Conservation (phyloP, 371 early-diverging fungal genomes). For the Circinella minor region DNA sequence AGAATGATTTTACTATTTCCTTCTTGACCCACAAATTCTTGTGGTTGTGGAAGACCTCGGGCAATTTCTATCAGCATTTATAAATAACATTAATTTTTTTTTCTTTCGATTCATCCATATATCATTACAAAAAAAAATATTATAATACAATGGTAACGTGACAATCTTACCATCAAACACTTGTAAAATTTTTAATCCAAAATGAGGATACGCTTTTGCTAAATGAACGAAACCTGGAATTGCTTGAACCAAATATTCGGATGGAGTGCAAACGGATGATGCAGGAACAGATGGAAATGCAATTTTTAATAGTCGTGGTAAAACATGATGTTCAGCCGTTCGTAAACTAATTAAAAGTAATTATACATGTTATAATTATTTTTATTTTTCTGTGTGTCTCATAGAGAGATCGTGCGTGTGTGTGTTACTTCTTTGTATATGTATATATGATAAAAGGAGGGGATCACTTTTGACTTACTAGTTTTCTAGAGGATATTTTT, state of each 20-base stretch:
- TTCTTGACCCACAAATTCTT: conserved; percentile 48
- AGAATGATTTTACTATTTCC: conserved; percentile 45
- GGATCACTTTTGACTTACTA: conserved; percentile 32
- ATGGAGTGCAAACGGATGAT: conserved; percentile 33
- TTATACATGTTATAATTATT: neutral
- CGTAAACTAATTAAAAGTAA: conserved; percentile 22
- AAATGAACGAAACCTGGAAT: conserved; percentile 51
- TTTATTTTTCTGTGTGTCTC: neutral
- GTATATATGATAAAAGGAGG: neutral
- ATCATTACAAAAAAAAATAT: too few species aligned
- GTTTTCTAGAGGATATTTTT: conserved; percentile 52
- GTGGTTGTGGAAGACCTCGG: conserved; percentile 41
- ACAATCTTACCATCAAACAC: conserved; percentile 38
- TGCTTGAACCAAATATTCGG: conserved; percentile 43
- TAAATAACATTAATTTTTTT: neutral
- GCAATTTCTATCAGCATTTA: conserved; percentile 31
- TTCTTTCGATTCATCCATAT: neutral
- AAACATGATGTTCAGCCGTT: conserved; percentile 40
- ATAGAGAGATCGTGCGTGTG: too few species aligned
- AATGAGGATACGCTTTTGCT: conserved; percentile 50
- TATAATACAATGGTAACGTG: too few species aligned
- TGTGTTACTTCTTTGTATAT: too few species aligned
- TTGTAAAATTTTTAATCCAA: conserved; percentile 38
- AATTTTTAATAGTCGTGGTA: conserved; percentile 43
- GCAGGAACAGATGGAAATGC: conserved; percentile 37